Conservation (phyloP, 495 filamentous ascomycete genomes). For the Hamigera avellanea region DNA sequence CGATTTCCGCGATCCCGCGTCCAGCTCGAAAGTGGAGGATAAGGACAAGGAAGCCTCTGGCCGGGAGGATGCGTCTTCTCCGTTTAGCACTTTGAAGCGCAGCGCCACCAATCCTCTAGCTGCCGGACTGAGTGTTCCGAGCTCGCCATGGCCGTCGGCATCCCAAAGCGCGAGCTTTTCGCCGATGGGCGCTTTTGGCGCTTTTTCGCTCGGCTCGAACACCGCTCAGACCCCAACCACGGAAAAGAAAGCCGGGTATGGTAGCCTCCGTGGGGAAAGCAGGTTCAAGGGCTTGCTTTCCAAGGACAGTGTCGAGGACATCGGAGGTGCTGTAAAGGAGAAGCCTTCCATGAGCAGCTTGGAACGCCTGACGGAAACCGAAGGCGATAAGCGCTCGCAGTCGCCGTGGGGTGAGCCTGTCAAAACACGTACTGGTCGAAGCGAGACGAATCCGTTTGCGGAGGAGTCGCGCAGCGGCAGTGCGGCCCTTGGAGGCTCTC, state of each 20-base stretch:
- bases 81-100: conserved; percentile 56
- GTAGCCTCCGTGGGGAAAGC: conserved; percentile 61
- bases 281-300: conserved; percentile 74
- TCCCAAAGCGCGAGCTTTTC: conserved; percentile 49
- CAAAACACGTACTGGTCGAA: conserved; percentile 41
- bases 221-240: conserved; percentile 36
- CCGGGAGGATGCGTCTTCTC: conserved; percentile 33
- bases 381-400: conserved; percentile 29
- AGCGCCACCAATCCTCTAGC: conserved; percentile 55
- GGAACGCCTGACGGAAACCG: conserved; percentile 41
- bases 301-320: conserved; percentile 63
- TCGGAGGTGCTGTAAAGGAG: conserved; percentile 38
- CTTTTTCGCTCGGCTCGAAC: conserved; percentile 52
- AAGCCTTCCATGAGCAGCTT: conserved; percentile 41
- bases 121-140: conserved; percentile 34
- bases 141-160: conserved; percentile 58
- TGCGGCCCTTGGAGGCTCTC: conserved; percentile 65
- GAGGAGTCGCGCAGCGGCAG: conserved; percentile 58
- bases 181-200: conserved; percentile 79
- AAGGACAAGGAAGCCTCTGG: conserved; percentile 29
- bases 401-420: conserved; percentile 43
- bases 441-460: conserved; percentile 75
- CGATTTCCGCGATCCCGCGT: conserved; percentile 44
- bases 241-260: conserved; percentile 62
- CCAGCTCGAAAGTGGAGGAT: conserved; percentile 20